Base-by-base conservation (phyloP, 2,329 filamentous ascomycete species). In the Cladosporium sp. region DNA sequence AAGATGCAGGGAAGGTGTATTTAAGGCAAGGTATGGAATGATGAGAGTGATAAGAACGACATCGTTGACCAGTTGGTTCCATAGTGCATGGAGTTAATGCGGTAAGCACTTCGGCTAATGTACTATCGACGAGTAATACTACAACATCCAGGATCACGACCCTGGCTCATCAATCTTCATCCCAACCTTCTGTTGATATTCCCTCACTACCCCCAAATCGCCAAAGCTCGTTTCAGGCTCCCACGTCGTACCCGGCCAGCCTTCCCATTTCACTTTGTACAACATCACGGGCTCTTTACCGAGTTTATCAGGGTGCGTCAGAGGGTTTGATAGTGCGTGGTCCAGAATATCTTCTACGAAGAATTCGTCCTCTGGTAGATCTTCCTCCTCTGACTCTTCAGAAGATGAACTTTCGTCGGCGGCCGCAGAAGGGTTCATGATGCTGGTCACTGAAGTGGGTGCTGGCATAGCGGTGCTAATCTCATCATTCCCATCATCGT, bases 171-270 rank as follows among this genome's bases (percentile, higher is more conserved):
- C 11, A 40, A 28, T 20, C 42, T 45, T 45, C 22, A 66, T 40
- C 20, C 62, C 65, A 8, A 62, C 56, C 11, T 55, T 61, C 28
- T 58, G 38, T 9, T 65, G 62, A 58, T 73, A 73, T 2, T 65
- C 66, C 2, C 60, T 55, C 8, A 73, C 56, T 11, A 69, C 61
- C 8, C 56, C 61, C 20, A 51, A 56, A 54, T 70, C 70, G 5
- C 59, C 60, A 56, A 73, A 73, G 52, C 68, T 71, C 6, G 66
- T 61, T 14, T 55, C 60, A 1, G 71, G 70, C 61, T 73, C 70
- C 71, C 71, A 73, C 0, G 69, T 70, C 8, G 62, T 60, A 15
- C 70, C 67, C 3, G 65, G 60, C 34, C 57, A 69, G 3, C 70
- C 69, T 55, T 59, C 64, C 69, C 69, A 71, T 59, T 70, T 70